A percentile compares a stretch with the other conserved stretches of the same genome.
These are phyloP conservation scores for Apiospora arundinis DNA, from an alignment of 2,329 filamentous ascomycete genomes.

Conservation along the genomic window DNA sequence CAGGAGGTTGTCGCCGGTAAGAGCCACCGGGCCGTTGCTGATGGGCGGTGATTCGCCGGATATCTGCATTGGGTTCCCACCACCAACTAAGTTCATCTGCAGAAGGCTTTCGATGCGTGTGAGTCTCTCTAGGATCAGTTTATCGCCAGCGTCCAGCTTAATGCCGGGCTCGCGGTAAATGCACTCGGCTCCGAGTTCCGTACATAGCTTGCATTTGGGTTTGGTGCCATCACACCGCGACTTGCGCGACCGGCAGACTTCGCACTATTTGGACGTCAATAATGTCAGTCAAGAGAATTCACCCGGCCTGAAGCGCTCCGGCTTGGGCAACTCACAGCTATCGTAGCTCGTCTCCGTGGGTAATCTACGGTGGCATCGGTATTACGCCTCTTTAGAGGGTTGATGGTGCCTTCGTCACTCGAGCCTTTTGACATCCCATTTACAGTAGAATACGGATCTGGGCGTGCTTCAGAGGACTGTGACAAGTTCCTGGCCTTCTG, in stretches of 20 bases:
- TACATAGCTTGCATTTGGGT: constrained; percentile 85
- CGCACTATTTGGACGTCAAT: constrained; percentile 61
- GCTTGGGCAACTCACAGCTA: constrained; percentile 59
- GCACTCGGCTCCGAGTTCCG: constrained; percentile 81
- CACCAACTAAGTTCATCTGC: constrained; percentile 68
- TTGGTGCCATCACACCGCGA: constrained; percentile 80
- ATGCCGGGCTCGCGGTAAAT: constrained; percentile 85
- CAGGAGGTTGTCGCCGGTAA: constrained; percentile 64
- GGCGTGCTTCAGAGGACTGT: constrained; percentile 57
- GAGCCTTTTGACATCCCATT: constrained; percentile 54
- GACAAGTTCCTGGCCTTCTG: constrained; percentile 62
- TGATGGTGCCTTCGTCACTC: constrained; percentile 56
- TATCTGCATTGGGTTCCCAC: constrained; percentile 59
- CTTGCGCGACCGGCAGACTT: constrained; percentile 81
- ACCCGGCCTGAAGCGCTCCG: constrained; percentile 20
- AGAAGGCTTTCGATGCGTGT: constrained; percentile 79
- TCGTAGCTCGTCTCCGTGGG: constrained; percentile 68
- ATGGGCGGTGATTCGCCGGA: constrained; percentile 69
- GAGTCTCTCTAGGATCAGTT: constrained; percentile 81
- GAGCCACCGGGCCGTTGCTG: constrained; percentile 64
- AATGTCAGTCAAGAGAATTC: constrained; percentile 25
- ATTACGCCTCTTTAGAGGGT: constrained; percentile 66
- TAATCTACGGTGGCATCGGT: constrained; percentile 68
- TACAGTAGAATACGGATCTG: constrained; percentile 43
- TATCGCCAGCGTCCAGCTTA: constrained; percentile 86